Evolutionary conservation across 305 asterid species (phyloP).

Genomic region (Rubia occidens): DNA sequence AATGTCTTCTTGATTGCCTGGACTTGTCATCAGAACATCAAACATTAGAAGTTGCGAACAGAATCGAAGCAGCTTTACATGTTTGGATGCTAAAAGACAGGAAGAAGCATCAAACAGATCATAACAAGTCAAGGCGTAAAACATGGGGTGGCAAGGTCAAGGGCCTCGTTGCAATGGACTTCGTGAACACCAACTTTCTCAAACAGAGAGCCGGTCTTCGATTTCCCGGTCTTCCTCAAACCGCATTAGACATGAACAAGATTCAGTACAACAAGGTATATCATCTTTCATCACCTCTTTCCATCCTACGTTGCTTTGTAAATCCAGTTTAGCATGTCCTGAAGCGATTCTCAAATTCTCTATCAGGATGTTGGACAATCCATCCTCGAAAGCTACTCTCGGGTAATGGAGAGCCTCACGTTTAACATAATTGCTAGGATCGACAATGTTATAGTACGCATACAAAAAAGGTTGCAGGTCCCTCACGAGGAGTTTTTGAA

Average conservation of each 20-base stretch:
- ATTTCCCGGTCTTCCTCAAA: conserved; percentile 93
- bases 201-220: conserved; percentile 75
- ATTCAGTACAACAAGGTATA: conserved; percentile 87
- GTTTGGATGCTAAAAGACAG: conserved; percentile 68
- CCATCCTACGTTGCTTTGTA: background rate
- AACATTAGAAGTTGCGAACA: conserved; percentile 69
- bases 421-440: conserved; percentile 92
- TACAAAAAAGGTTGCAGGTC: conserved; percentile 56
- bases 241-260: conserved; percentile 86
- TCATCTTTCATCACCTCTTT: background rate
- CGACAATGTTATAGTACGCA: conserved; percentile 54
- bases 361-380: conserved; percentile 96
- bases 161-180: conserved; percentile 53
- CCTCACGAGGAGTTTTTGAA: conserved; percentile 65
- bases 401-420: conserved; percentile 98
- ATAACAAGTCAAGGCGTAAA: conserved; percentile 43
- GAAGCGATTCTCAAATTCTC: conserved; percentile 13
- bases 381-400: conserved; percentile 91
- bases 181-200: conserved; percentile 46
- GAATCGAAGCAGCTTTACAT: conserved; percentile 82
- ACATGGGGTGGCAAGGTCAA: conserved; percentile 85
- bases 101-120: conserved; percentile 40
- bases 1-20: conserved; percentile 72
- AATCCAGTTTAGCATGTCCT: background rate
- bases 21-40: conserved; percentile 85